These are phyloP conservation scores for Cardiospermum halicacabum DNA, from an alignment of 345 rosid genomes.

Conservation along the genomic window DNA sequence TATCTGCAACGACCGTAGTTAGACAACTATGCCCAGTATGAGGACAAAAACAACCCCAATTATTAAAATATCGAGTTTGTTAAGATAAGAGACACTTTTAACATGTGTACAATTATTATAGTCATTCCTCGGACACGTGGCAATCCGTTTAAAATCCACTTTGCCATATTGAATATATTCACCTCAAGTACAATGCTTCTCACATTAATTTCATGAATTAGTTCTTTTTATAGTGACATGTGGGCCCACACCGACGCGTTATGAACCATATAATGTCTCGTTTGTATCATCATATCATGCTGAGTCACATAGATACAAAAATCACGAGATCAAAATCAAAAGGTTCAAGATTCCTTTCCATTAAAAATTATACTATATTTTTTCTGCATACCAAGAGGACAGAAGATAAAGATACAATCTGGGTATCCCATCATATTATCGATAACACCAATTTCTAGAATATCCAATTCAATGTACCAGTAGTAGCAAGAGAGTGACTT, in stretches of 20 bases:
- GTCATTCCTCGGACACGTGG: too few relatives aligned
- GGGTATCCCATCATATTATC: background rate
- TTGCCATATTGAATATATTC: background rate
- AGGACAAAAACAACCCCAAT: too few relatives aligned
- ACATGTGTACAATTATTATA: too few relatives aligned
- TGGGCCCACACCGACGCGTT: background rate
- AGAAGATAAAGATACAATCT: background rate
- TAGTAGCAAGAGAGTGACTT: too few relatives aligned
- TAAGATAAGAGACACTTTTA: too few relatives aligned
- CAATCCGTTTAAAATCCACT: too few relatives aligned
- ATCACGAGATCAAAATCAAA: background rate
- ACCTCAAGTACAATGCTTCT: background rate
- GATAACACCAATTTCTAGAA: background rate
- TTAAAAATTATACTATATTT: background rate
- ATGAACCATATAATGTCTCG: background rate
- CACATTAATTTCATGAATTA: too few relatives aligned
- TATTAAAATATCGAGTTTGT: too few relatives aligned
- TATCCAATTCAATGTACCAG: too few relatives aligned
- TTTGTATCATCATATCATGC: background rate
- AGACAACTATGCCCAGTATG: too few relatives aligned
- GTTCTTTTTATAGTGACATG: background rate
- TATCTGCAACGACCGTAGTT: too few relatives aligned
- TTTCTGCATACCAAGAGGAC: background rate
- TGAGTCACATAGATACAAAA: background rate
- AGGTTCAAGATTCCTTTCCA: background rate